Evolutionary conservation across 768 basidiomycete species (phyloP), one percentile per base, ranked within the genome.

Genomic region (Pisolithus albus): DNA sequence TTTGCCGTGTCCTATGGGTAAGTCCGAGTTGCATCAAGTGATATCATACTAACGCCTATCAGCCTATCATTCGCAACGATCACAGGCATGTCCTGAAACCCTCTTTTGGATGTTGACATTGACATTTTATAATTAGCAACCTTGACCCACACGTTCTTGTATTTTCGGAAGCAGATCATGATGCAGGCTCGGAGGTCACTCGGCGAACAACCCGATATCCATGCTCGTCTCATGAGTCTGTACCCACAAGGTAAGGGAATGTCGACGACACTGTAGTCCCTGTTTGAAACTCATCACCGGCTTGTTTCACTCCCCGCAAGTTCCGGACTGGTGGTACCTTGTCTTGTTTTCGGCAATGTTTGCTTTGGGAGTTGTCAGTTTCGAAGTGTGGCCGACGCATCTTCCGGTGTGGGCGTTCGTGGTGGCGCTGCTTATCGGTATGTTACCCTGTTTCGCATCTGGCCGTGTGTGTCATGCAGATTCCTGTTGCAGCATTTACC

Each of bases 301-400:
- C 49, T 7, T 44, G 7, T 40, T 46, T 8, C 38, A 11, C 7
- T 6, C 4, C 4, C 43, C 26, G 7, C 32, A 85, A 66, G 83
- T 92, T 15, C 90, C 89, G 1, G 79, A 90, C 53, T 91, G 86
- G 88, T 92, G 90, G 90, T 92, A 91, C 64, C 64, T 72, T 8
- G 61, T 75, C 40, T 75, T 92, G 47, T 88, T 90, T 67, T 18
- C 50, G 77, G 76, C 82, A 53, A 85, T 86, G 80, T 88, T 88
- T 59, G 75, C 70, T 0, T 77, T 86, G 51, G 85, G 86, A 49
- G 67, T 88, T 34, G 64, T 89, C 48, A 72, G 76, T n/a, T 86
- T 89, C 54, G 81, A 83, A 63, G 70, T 81, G 34, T 89, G 86
- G 87, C 74, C 83, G 24, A 83, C 84, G 36, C 72, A 77, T 49